These are phyloP conservation scores for Ustilago cynodontis DNA, from an alignment of 1,284 basidiomycete genomes.

Conservation along the genomic window DNA sequence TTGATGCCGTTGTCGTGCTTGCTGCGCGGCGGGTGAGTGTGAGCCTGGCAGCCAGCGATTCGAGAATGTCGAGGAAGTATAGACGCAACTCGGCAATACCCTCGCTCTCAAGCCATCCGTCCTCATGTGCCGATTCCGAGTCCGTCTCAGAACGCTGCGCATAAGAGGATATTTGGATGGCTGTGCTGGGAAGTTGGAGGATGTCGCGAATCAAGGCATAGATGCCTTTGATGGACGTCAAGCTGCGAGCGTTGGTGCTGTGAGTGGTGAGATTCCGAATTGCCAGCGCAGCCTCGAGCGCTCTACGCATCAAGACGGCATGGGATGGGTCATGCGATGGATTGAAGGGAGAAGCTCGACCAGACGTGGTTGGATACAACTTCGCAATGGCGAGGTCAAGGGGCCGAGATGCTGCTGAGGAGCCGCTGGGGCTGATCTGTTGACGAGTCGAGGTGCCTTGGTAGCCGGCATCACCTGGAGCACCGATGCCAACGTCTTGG, in stretches of 20 bases:
- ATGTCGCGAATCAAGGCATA: conserved; percentile 45
- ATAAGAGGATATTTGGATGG: neutral
- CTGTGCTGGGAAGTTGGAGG: conserved; percentile 34
- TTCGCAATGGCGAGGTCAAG: neutral
- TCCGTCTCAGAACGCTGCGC: neutral
- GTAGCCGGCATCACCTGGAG: conserved; percentile 45
- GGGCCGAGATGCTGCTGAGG: neutral
- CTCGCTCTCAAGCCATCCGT: conserved; percentile 53
- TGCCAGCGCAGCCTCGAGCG: conserved; percentile 56
- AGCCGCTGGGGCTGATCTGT: conserved; percentile 1
- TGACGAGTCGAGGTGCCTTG: conserved; percentile 27
- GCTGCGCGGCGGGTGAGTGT: conserved; percentile 49
- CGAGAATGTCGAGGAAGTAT: conserved; percentile 65
- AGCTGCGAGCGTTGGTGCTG: conserved; percentile 40
- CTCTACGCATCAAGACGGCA: conserved; percentile 56
- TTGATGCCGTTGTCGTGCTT: neutral
- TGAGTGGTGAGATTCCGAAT: conserved; percentile 56
- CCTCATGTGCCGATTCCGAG: conserved; percentile 22
- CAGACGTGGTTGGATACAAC: neutral
- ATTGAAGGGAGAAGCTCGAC: conserved; percentile 8
- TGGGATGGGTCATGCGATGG: conserved; percentile 35
- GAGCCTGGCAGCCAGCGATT: conserved; percentile 46
- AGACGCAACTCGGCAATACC: conserved; percentile 61
- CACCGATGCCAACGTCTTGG: conserved; percentile 56
- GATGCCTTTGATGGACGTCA: conserved; percentile 36